These are phyloP conservation scores for Erodium maritimum DNA, from an alignment of 345 rosid species.

Conservation along the genomic window DNA sequence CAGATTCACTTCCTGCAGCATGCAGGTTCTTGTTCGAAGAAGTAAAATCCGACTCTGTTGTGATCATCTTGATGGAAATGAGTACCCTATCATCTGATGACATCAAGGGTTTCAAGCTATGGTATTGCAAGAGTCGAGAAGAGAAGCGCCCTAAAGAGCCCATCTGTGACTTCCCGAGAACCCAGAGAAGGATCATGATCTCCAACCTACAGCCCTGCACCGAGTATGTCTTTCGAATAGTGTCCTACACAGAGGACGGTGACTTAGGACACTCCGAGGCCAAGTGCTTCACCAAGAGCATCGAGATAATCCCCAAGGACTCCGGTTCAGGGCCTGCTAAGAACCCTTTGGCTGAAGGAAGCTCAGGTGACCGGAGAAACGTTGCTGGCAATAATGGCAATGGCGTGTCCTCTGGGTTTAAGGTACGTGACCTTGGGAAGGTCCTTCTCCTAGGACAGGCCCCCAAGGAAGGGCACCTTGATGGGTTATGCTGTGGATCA, in stretches of 20 bases:
- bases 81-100: constrained; percentile 28
- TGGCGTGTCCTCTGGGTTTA: constrained; percentile 57
- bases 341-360: constrained; percentile 9
- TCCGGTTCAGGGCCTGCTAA: constrained; percentile 16
- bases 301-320: constrained; percentile 47
- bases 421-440: constrained; percentile 63
- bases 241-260: constrained; percentile 46
- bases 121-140: constrained; percentile 71
- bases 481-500: too few species aligned
- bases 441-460: too few species aligned
- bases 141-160: constrained; percentile 47
- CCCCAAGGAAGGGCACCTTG: constrained; percentile 60
- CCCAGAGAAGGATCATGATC: constrained; percentile 62
- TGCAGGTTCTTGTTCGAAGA: constrained; percentile 84
- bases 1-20: constrained; percentile 53
- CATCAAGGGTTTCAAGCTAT: constrained; percentile 80
- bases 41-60: constrained; percentile 45
- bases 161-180: constrained; percentile 41
- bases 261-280: constrained; percentile 61
- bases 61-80: constrained; percentile 52
- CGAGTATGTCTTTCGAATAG: constrained; percentile 50
- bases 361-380: too few species aligned
- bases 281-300: constrained; percentile 53
- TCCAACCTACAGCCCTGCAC: constrained; percentile 84
- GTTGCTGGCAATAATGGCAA: too few species aligned